Base-by-base conservation (phyloP, 768 basidiomycete genomes). In the Peribolospora baueri region DNA sequence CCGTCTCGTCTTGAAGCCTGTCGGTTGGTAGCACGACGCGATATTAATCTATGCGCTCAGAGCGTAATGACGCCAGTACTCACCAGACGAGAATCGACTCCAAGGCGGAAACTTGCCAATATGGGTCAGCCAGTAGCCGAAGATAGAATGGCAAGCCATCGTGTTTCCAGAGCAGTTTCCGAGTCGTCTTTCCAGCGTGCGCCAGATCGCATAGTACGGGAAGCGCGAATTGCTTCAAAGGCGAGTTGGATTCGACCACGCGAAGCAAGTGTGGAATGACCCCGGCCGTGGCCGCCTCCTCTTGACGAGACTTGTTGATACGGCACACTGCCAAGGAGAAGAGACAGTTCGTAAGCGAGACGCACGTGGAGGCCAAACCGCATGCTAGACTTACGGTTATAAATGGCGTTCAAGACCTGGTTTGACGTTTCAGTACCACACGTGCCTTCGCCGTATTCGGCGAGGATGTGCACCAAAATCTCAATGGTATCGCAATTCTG, bases 151-250 rank as follows among this genome's bases (percentile, higher is more conserved):
- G 65, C 42, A 98, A 69, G n/a, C 88, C 90, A 60, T 88, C 80
- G 61, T 93, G 80, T 63, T 91, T 84, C 91, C 91, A 91, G 1
- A 95, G 70, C 48, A 90, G 63, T 47, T 79, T 81, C 46, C 93
- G 75, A 63, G 86, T 88, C 55, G 79, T 84, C 72, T 95, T 95
- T 50, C 88, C 84, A 3, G 91, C 87, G 66, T 82, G 84, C 0
- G 90, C 86, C 48, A 97, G 76, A 65, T 98, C 93, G 68, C 91
- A 97, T 3, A 98, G 73, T 59, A 98, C 90, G 0, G 93, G 91
- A 43, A 98, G 72, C 0, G 91, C 93, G 63, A 98, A 95, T 63
- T 98, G 90, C 67, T 87, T 91, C 64, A 97, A 74, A 0, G 88
- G 91, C 7, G 90, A 93, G 57, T 77, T 82, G 5, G 79, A 80